These are phyloP conservation scores for Camelina hispida DNA, from an alignment of 345 rosid genomes.

Conservation along the genomic window DNA sequence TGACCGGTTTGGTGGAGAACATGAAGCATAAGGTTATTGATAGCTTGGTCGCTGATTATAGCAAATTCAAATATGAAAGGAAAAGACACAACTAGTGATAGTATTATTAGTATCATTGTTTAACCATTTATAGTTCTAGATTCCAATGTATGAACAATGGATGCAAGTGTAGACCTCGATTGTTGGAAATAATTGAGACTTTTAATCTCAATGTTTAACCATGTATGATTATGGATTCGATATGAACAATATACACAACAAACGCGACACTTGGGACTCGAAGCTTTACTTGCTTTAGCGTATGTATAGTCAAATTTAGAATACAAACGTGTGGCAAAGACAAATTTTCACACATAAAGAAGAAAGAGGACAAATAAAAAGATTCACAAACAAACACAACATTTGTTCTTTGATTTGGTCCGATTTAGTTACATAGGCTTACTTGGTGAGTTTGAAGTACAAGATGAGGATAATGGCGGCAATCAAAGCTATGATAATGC, in stretches of 20 bases:
- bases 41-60: conserved; percentile 79
- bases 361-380: conserved; percentile 8
- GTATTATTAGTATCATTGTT: neutral
- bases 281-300: neutral
- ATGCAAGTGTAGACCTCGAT: neutral
- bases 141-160: conserved; percentile 4
- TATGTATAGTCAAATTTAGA: neutral
- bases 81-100: conserved; percentile 10
- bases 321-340: conserved; percentile 18
- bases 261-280: neutral
- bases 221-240: neutral
- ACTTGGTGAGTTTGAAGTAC: conserved; percentile 82
- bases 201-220: conserved; percentile 3
- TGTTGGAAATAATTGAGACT: neutral
- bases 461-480: conserved; percentile 63
- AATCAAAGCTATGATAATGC: conserved; percentile 58
- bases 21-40: conserved; percentile 74
- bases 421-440: conserved; percentile 24
- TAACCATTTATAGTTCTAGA: conserved; percentile 6
- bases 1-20: conserved; percentile 63
- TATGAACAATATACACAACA: neutral
- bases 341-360: conserved; percentile 38
- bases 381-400: conserved; percentile 20
- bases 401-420: neutral
- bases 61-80: conserved; percentile 63